Percentiles rank a stretch among this genome's conserved stretches.
phyloP scores from a whole-genome alignment of 2,329 filamentous ascomycete species.

The Aspergillus caelatus region DNA sequence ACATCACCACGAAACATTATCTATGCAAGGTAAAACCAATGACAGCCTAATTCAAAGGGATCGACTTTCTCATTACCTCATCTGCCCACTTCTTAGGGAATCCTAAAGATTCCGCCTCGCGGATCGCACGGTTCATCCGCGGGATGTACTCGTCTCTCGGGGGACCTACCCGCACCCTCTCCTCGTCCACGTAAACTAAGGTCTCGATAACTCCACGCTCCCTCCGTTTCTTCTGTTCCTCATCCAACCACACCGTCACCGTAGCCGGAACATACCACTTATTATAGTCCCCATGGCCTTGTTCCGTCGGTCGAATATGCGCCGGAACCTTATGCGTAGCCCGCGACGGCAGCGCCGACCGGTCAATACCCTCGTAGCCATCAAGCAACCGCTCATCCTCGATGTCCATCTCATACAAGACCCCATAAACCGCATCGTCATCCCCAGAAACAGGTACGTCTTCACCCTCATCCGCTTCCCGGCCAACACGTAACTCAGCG shows the following conservation, averaged over 20 bases:
- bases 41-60: conserved; percentile 27
- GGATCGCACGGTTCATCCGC: conserved; percentile 47
- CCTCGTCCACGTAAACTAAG: conserved; percentile 48
- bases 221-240: conserved; percentile 15
- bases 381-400: conserved; percentile 42
- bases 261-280: conserved; percentile 40
- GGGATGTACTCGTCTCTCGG: conserved; percentile 45
- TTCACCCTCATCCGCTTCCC: conserved; percentile 22
- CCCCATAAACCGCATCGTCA: conserved; percentile 39
- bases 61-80: conserved; percentile 42
- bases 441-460: conserved; percentile 25
- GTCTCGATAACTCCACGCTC: conserved; percentile 25
- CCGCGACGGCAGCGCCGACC: conserved; percentile 13
- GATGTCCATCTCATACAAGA: conserved; percentile 45
- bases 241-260: conserved; percentile 36
- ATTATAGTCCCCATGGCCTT: conserved; percentile 40
- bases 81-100: conserved; percentile 39
- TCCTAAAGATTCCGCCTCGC: conserved; percentile 40
- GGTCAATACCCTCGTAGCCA: conserved; percentile 42
- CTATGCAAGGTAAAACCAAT: background rate
- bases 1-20: background rate
- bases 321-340: conserved; percentile 13
- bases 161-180: conserved; percentile 32
- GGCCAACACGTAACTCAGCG: conserved; percentile 21
- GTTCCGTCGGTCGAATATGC: conserved; percentile 32